phyloP scores from a whole-genome alignment of 2,329 filamentous ascomycete species.

The Geosmithia flava region DNA sequence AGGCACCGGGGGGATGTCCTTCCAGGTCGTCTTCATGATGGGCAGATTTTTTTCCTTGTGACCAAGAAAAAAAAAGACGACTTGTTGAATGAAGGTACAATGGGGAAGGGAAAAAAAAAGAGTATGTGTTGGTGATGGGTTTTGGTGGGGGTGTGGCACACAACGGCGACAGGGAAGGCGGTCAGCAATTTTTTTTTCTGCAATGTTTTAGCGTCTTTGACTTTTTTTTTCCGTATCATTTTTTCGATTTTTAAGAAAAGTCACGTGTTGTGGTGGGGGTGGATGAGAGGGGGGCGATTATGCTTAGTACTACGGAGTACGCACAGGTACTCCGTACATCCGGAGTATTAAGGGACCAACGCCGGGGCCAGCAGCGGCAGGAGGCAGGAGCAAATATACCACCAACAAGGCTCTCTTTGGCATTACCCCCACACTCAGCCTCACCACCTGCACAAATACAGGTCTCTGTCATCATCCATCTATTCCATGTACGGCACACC shows the following conservation, averaged over 20 bases:
- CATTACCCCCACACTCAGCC: too few relatives aligned
- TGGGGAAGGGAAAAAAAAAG: background rate
- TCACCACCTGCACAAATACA: too few relatives aligned
- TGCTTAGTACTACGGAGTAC: background rate
- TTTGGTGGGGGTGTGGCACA: background rate
- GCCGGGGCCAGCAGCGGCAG: too few relatives aligned
- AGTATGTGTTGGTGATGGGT: background rate
- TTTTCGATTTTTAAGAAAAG: background rate
- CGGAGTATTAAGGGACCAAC: too few relatives aligned
- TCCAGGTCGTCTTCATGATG: conserved; percentile 53
- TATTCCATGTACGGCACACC: too few relatives aligned
- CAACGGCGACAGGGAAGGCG: conserved; percentile 3
- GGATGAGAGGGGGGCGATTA: background rate
- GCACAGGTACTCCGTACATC: too few relatives aligned
- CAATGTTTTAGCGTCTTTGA: background rate
- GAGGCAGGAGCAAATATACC: too few relatives aligned
- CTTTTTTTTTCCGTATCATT: background rate
- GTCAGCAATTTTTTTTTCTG: conserved; percentile 7
- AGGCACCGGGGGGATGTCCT: conserved; percentile 77
- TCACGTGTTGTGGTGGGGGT: background rate
- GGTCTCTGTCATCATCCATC: too few relatives aligned
- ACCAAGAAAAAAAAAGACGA: background rate
- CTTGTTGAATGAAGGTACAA: background rate
- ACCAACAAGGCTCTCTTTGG: too few relatives aligned
- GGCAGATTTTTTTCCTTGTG: conserved; percentile 11